Base-by-base conservation (phyloP, 306 rosid genomes). In the Cucumis cinereus region DNA sequence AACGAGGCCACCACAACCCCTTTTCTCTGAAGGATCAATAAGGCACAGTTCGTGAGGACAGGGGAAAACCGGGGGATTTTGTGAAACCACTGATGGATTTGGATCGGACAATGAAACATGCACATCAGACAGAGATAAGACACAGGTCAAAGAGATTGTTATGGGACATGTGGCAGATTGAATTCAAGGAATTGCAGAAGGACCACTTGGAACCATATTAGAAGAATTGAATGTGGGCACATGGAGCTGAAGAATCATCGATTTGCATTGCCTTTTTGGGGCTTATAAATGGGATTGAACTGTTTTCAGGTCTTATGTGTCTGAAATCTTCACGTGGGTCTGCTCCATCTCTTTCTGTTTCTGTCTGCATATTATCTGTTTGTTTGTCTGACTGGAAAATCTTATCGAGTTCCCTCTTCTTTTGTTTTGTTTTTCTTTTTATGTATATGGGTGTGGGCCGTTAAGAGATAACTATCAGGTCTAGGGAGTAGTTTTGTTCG, bases 401-500 rank as follows among this genome's bases (percentile, higher is more conserved):
- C 85, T 87, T 87, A 86, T 88, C 87, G 79, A 66, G 80, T 80
- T 70, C 41, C 20, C 69, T 22, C 79, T 40, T 40, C 45, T 41
- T 41, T 41, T 41, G 47, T 19, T 5, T 33, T 35, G 40, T 59
- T 71, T 26, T 33, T 17, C 66, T 23, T 43, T 28, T 41, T 7
- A 11, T 56, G 30, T 33, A 15, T 45, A 62, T 83, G 82, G 41
- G 24, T 24, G 33, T 85, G 76, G 86, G 80, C 85, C 86, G 76
- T 85, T 86, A 77, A 36, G 24, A 43, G 56, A 76, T 77, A 80
- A 70, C 76, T 41, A 82, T 77, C 82, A 50, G 61, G 41, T 40
- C 16, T 22, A 8, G 22, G 55, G 36, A 82, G 79, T 81, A 81
- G 87, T 85, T 85, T 82, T 74, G 89, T 83, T 80, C 82, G 89